These are phyloP conservation scores for Dalbergia cochinchinensis DNA, from an alignment of 306 rosid species.

Conservation along the genomic window DNA sequence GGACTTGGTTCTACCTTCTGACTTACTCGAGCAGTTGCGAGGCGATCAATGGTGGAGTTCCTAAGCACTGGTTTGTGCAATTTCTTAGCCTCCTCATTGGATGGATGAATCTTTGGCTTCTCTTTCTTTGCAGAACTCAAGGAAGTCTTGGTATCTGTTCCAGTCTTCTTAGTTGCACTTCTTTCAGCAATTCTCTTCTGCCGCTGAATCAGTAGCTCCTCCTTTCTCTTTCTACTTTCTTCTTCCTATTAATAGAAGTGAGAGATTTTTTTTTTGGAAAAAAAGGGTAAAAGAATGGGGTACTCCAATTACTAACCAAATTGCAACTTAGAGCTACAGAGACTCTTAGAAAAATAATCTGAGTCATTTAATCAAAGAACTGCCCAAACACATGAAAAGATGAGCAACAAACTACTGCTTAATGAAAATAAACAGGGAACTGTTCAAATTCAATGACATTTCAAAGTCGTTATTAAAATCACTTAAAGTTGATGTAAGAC, in stretches of 20 bases:
- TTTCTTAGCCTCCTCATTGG: conserved; percentile 65
- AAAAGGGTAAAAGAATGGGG: conserved; percentile 13
- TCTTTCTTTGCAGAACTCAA: conserved; percentile 54
- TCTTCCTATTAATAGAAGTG: conserved; percentile 68
- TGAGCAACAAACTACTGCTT: neutral
- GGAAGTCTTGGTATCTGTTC: conserved; percentile 49
- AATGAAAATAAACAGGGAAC: neutral
- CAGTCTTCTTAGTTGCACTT: conserved; percentile 66
- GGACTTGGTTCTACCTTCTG: conserved; percentile 57
- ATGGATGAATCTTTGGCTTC: conserved; percentile 60
- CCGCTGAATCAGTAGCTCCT: conserved; percentile 70
- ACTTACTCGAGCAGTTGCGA: conserved; percentile 67
- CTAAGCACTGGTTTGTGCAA: conserved; percentile 66
- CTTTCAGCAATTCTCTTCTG: conserved; percentile 98
- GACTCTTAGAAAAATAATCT: too few relatives aligned
- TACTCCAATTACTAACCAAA: too few relatives aligned
- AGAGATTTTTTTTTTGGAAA: neutral
- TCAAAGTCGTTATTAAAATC: neutral
- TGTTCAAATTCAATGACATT: conserved; percentile 19
- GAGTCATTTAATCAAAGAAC: neutral
- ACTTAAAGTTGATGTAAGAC: neutral
- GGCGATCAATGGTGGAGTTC: conserved; percentile 88
- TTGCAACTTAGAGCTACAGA: too few relatives aligned
- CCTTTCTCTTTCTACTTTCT: conserved; percentile 79
- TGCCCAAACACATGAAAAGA: neutral